These are phyloP conservation scores for Saprolegnia diclina DNA, from an alignment of 352 stramenopile genomes.

Conservation along the genomic window DNA sequence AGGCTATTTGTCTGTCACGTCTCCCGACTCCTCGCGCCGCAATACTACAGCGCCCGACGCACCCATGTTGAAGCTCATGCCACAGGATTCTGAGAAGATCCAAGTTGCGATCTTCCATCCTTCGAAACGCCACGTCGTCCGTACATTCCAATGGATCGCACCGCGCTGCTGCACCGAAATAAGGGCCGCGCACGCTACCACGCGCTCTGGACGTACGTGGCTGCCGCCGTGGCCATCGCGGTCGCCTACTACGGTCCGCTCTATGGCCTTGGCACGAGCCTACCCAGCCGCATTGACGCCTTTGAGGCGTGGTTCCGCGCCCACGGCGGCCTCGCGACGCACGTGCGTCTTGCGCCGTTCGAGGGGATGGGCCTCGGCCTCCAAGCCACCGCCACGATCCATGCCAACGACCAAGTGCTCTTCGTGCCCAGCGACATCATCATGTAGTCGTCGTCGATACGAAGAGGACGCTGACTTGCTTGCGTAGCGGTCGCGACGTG, in stretches of 20 bases:
- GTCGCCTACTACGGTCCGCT: neutral
- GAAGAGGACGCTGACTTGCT: conserved; percentile 23
- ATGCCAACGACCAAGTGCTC: conserved; percentile 28
- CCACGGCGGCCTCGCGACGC: conserved; percentile 24
- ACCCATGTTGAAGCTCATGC: neutral
- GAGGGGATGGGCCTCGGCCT: conserved; percentile 32
- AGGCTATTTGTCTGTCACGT: conserved; percentile 5
- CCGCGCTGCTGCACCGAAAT: no score
- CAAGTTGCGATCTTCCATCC: neutral
- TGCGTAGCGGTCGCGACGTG: conserved; percentile 36
- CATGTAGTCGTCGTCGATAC: conserved; percentile 22
- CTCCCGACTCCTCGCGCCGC: neutral
- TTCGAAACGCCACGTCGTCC: neutral
- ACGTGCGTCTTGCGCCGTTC: conserved; percentile 28
- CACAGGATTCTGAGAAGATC: neutral
- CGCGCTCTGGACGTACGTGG: neutral
- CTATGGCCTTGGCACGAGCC: no score
- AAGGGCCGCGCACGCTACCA: neutral
- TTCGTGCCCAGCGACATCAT: conserved; percentile 22
- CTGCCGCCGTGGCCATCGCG: neutral
- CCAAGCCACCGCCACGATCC: conserved; percentile 18
- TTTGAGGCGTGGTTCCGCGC: conserved; percentile 32
- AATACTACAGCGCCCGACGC: no score
- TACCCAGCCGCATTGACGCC: neutral
- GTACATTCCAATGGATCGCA: no score